phyloP scores from a whole-genome alignment of 768 basidiomycete species.

The Erythrobasidium yunnanense region DNA sequence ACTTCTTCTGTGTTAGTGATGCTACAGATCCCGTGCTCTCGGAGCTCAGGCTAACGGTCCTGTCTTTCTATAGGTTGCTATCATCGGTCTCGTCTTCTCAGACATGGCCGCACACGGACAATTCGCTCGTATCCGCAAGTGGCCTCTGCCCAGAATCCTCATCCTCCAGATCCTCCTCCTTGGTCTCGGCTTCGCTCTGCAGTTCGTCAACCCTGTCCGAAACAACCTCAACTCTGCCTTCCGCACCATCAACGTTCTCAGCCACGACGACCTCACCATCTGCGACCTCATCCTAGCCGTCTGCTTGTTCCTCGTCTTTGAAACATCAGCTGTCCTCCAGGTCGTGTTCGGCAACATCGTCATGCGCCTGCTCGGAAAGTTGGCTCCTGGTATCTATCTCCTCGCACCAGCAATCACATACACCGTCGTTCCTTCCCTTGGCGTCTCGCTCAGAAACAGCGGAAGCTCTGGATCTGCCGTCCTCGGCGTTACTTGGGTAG shows the following conservation, averaged over 20 bases:
- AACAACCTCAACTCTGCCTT: conserved; percentile 38
- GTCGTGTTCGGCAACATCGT: conserved; percentile 39
- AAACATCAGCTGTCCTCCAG: conserved; percentile 36
- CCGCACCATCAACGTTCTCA: conserved; percentile 35
- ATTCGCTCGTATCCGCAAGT: conserved; percentile 37
- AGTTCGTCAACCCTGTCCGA: conserved; percentile 38
- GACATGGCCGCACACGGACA: conserved; percentile 39
- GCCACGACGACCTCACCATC: conserved; percentile 37
- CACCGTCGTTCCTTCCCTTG: conserved; percentile 38
- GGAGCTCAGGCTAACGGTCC: background rate
- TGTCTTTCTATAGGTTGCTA: conserved; percentile 24
- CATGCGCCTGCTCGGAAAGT: conserved; percentile 38
- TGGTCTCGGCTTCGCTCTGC: conserved; percentile 34
- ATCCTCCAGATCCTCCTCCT: conserved; percentile 36
- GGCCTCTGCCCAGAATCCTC: conserved; percentile 35
- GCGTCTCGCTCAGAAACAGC: conserved; percentile 32
- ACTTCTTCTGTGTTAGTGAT: conserved; percentile 35
- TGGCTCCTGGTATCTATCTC: conserved; percentile 38
- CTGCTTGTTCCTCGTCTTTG: conserved; percentile 36
- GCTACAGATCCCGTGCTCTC: background rate
- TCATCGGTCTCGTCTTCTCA: conserved; percentile 37
- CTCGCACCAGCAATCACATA: conserved; percentile 38
- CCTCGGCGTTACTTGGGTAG: conserved; percentile 37
- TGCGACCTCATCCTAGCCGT: conserved; percentile 37
- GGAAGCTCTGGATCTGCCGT: conserved; percentile 31